Evolutionary conservation across 768 basidiomycete genomes (phyloP).

Genomic region (Suillus subluteus): DNA sequence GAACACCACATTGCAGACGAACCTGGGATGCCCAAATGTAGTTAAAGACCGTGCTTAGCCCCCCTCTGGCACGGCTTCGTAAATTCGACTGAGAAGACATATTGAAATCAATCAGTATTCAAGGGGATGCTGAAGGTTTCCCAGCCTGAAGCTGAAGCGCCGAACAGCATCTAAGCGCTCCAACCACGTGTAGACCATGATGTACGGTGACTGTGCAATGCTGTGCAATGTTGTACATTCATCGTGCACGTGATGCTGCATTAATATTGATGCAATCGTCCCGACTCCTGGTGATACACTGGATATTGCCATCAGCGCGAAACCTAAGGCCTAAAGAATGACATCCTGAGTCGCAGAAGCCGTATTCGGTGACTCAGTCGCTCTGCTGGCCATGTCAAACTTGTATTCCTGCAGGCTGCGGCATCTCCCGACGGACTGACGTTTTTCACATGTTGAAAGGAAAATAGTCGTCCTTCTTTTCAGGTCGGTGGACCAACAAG

Average conservation of each 20-base stretch:
- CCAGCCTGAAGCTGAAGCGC: neutral
- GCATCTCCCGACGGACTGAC: no score
- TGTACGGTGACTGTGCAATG: no score
- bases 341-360: no score
- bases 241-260: no score
- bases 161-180: neutral
- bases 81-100: constrained; percentile 1
- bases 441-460: no score
- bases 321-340: neutral
- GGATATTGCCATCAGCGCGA: neutral
- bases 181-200: neutral
- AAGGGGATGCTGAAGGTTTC: neutral
- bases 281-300: neutral
- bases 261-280: no score
- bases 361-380: no score
- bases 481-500: no score
- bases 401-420: no score
- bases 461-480: no score
- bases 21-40: neutral
- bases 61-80: neutral
- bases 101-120: neutral
- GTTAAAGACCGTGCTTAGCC: neutral
- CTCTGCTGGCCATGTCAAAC: no score
- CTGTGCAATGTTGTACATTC: no score
- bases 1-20: neutral